A percentile compares a stretch with the other conserved stretches of the same genome.
Evolutionary conservation across 2,329 filamentous ascomycete species (phyloP).

Genomic region (Pseudohalonectria lignicola): DNA sequence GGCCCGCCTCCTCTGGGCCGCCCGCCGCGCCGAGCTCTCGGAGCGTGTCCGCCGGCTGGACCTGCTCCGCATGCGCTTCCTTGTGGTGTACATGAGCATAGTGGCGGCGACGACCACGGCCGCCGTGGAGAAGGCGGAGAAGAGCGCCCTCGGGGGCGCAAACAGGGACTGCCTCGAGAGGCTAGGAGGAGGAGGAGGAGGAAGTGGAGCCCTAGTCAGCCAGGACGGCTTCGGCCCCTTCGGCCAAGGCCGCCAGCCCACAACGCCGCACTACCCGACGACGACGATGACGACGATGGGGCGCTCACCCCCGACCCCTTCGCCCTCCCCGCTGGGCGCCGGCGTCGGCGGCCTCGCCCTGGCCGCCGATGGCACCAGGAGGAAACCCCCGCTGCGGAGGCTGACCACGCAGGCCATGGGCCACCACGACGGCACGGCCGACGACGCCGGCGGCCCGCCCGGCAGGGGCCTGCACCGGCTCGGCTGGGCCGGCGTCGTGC

Average conservation of each 20-base stretch:
- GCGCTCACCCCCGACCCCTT: slow-evolving; percentile 11
- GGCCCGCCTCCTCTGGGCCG: slow-evolving; percentile 47
- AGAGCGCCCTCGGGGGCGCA: slow-evolving; percentile 6
- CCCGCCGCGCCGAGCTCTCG: slow-evolving; percentile 40
- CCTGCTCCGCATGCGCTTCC: slow-evolving; percentile 51
- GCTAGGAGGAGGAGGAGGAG: too few relatives aligned
- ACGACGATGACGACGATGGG: slow-evolving; percentile 12
- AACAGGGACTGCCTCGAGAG: slow-evolving; percentile 1
- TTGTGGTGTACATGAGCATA: slow-evolving; percentile 53
- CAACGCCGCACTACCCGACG: background rate
- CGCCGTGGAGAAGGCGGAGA: slow-evolving; percentile 23
- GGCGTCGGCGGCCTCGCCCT: slow-evolving; percentile 23
- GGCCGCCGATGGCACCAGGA: slow-evolving; percentile 31
- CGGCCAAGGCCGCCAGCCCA: background rate
- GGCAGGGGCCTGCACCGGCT: slow-evolving; percentile 33
- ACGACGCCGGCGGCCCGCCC: slow-evolving; percentile 43
- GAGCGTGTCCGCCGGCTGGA: slow-evolving; percentile 48
- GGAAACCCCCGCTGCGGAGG: slow-evolving; percentile 37
- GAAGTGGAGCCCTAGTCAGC: slow-evolving; percentile 6
- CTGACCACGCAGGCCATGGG: slow-evolving; percentile 43
- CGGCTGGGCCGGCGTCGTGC: slow-evolving; percentile 53
- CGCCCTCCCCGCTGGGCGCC: slow-evolving; percentile 16
- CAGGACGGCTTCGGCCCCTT: slow-evolving; percentile 4
- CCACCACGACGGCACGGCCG: slow-evolving; percentile 33
- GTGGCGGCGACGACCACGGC: slow-evolving; percentile 27